Conservation (phyloP, 129 eudicot genomes). For the Escallonia herrerae region DNA sequence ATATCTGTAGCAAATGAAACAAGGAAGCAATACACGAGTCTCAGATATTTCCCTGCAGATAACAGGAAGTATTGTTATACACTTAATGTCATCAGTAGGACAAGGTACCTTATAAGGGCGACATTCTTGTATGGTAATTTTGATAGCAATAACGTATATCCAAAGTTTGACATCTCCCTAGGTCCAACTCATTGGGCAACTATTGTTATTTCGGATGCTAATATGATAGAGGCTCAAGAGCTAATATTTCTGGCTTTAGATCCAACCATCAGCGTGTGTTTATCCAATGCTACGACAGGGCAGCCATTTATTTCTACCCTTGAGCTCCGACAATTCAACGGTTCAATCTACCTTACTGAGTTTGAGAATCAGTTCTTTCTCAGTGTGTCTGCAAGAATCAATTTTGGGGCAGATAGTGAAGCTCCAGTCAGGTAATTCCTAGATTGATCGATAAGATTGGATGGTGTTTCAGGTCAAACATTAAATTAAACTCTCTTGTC, state of each 20-base stretch:
- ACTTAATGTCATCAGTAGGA: constrained; percentile 61
- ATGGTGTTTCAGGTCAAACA: neutral
- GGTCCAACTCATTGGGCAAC: constrained; percentile 98
- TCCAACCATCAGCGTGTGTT: constrained; percentile 73
- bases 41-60: constrained; percentile 85
- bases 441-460: neutral
- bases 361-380: constrained; percentile 73
- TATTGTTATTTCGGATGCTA: constrained; percentile 88
- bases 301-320: constrained; percentile 89
- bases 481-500: too few relatives aligned
- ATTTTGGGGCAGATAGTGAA: constrained; percentile 81
- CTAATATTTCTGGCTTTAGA: constrained; percentile 73
- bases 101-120: constrained; percentile 82
- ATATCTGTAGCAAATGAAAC: constrained; percentile 61
- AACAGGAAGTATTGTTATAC: constrained; percentile 82
- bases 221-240: constrained; percentile 61
- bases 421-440: constrained; percentile 67
- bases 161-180: constrained; percentile 88
- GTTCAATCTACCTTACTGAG: constrained; percentile 62
- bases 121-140: constrained; percentile 89
- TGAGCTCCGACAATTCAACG: constrained; percentile 90
- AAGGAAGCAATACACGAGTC: constrained; percentile 50
- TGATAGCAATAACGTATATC: constrained; percentile 77
- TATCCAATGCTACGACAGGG: constrained; percentile 96
- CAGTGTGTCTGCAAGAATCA: constrained; percentile 91